Conservation (phyloP, 1,284 basidiomycete species). For the Papiliotrema fonsecae region DNA sequence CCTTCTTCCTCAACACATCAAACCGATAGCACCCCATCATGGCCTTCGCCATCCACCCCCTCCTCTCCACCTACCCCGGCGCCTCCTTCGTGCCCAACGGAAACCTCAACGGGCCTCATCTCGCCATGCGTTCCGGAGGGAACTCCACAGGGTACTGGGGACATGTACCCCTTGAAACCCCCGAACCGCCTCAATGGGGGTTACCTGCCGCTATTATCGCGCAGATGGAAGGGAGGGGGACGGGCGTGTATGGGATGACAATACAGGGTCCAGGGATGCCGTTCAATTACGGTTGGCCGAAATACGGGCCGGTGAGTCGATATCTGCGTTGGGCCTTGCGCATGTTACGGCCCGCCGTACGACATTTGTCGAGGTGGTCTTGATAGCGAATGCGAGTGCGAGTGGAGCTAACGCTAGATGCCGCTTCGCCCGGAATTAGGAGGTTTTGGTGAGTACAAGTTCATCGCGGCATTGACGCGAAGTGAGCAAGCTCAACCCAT, state of each 20-base stretch:
- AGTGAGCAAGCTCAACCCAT: conserved; percentile 39
- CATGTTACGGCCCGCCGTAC: too few relatives aligned
- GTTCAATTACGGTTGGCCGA: conserved; percentile 40
- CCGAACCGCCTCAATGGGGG: conserved; percentile 13
- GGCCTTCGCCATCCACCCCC: conserved; percentile 13
- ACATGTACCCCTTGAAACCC: conserved; percentile 26
- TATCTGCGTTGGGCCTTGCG: not conserved
- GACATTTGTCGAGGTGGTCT: not conserved
- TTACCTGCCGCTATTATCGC: conserved; percentile 24
- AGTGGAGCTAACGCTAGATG: conserved; percentile 18
- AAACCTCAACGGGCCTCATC: conserved; percentile 34
- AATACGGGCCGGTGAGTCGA: conserved; percentile 32
- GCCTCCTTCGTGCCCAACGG: conserved; percentile 29
- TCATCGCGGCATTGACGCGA: not conserved
- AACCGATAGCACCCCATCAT: not conserved
- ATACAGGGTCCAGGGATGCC: conserved; percentile 13
- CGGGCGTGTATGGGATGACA: conserved; percentile 27
- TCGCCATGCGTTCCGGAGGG: conserved; percentile 25
- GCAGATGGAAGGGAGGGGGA: conserved; percentile 29
- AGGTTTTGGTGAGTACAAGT: conserved; percentile 29
- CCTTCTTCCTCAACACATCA: too few relatives aligned
- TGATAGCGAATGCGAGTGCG: not conserved
- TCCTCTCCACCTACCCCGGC: conserved; percentile 19
- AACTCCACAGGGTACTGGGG: conserved; percentile 32
- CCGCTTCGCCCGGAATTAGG: conserved; percentile 35